These are phyloP conservation scores for Podaxis mareebaensis DNA, from an alignment of 768 basidiomycete genomes.

Conservation along the genomic window DNA sequence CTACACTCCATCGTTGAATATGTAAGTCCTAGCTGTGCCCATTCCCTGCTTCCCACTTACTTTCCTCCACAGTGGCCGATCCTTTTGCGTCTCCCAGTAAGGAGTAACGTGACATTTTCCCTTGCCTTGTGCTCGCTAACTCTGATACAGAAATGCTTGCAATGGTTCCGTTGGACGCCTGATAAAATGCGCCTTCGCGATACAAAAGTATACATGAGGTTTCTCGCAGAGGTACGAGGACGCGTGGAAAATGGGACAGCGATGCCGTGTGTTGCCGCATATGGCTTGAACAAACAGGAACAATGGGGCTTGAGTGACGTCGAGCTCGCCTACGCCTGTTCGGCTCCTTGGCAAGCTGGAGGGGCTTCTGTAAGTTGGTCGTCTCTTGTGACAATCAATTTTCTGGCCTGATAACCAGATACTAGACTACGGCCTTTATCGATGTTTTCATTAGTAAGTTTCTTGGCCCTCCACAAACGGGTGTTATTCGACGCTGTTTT, in stretches of 20 bases:
- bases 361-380: constrained; percentile 24
- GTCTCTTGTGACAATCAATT: not conserved
- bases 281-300: constrained; percentile 39
- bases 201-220: constrained; percentile 23
- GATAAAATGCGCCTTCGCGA: constrained; percentile 25
- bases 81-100: constrained; percentile 17
- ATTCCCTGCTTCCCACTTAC: not conserved
- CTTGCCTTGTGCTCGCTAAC: not conserved
- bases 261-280: constrained; percentile 34
- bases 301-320: constrained; percentile 41
- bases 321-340: constrained; percentile 40
- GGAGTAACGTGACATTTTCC: not conserved
- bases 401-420: not conserved
- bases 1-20: constrained; percentile 2
- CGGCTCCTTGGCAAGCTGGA: constrained; percentile 30
- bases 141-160: constrained; percentile 23
- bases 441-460: constrained; percentile 11
- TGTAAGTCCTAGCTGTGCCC: not conserved
- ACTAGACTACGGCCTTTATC: not conserved
- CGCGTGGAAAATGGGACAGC: constrained; percentile 25
- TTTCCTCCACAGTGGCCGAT: constrained; percentile 13
- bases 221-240: constrained; percentile 25
- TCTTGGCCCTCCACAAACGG: not conserved
- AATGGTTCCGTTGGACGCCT: constrained; percentile 31
- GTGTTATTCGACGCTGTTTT: not conserved